phyloP scores from a whole-genome alignment of 2,329 filamentous ascomycete species.

The Fusarium coicis region DNA sequence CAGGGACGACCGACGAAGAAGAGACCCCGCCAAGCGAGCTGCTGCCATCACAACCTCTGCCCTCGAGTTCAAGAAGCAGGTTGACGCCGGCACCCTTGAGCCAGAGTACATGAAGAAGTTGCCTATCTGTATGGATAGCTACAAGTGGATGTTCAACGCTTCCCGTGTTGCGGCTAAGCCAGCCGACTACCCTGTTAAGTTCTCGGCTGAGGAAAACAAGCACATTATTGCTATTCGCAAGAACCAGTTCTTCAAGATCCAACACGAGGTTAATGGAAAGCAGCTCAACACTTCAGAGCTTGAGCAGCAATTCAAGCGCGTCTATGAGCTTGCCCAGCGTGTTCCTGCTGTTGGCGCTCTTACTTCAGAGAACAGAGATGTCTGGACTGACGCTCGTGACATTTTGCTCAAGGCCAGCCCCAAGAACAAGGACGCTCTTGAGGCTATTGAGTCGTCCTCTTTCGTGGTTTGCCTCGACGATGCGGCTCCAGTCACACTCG shows the following conservation, averaged over 20 bases:
- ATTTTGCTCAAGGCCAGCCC: conserved; percentile 80
- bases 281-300: conserved; percentile 91
- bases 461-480: conserved; percentile 96
- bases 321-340: conserved; percentile 81
- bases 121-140: conserved; percentile 98
- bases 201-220: conserved; percentile 77
- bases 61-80: conserved; percentile 94
- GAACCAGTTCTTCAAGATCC: conserved; percentile 97
- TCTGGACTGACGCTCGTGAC: conserved; percentile 87
- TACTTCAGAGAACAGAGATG: conserved; percentile 92
- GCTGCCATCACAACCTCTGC: conserved; percentile 87
- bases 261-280: conserved; percentile 81
- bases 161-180: conserved; percentile 85
- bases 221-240: conserved; percentile 92
- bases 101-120: conserved; percentile 99
- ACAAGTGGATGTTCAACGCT: conserved; percentile 99
- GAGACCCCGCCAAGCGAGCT: conserved; percentile 90
- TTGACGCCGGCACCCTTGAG: conserved; percentile 84
- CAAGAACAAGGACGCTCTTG: conserved; percentile 80
- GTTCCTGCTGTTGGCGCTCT: conserved; percentile 82
- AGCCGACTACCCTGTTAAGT: conserved; percentile 86
- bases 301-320: conserved; percentile 85
- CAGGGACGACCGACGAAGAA: conserved; percentile 87
- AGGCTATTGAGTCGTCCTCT: conserved; percentile 86
- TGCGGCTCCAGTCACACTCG: conserved; percentile 87